phyloP scores from a whole-genome alignment of 164 flowering plant species.

The Magnolia officinalis region DNA sequence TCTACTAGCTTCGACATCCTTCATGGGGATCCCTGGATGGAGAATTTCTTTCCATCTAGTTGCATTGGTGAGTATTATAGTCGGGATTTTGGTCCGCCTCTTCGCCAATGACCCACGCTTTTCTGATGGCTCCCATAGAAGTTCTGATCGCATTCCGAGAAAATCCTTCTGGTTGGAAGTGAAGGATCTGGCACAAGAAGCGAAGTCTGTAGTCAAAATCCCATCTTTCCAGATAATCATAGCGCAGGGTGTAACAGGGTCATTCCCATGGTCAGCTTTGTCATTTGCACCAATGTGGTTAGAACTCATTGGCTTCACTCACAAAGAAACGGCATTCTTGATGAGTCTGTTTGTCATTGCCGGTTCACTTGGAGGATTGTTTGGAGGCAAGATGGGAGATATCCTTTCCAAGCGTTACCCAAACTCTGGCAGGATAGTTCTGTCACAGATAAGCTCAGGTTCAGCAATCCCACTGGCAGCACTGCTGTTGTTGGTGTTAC shows the following conservation, averaged over 20 bases:
- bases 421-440: conserved; percentile 75
- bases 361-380: conserved; percentile 72
- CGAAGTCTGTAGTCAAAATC: conserved; percentile 65
- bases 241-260: conserved; percentile 87
- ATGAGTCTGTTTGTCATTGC: conserved; percentile 58
- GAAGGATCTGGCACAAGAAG: conserved; percentile 59
- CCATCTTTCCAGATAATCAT: conserved; percentile 86
- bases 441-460: conserved; percentile 82
- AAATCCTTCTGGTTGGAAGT: conserved; percentile 46
- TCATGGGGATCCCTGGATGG: conserved; percentile 88
- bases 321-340: conserved; percentile 61
- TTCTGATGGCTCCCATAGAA: conserved; percentile 20
- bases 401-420: conserved; percentile 61
- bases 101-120: conserved; percentile 75
- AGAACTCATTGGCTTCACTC: conserved; percentile 85
- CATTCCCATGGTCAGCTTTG: conserved; percentile 94
- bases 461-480: conserved; percentile 88
- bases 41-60: conserved; percentile 77
- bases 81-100: conserved; percentile 55
- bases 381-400: conserved; percentile 93
- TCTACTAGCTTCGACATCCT: conserved; percentile 58
- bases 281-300: conserved; percentile 95
- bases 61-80: conserved; percentile 63
- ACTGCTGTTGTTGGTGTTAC: conserved; percentile 57
- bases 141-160: conserved; percentile 13